These are phyloP conservation scores for Grosmannia clavigera DNA, from an alignment of 2,329 filamentous ascomycete genomes.

Conservation along the genomic window DNA sequence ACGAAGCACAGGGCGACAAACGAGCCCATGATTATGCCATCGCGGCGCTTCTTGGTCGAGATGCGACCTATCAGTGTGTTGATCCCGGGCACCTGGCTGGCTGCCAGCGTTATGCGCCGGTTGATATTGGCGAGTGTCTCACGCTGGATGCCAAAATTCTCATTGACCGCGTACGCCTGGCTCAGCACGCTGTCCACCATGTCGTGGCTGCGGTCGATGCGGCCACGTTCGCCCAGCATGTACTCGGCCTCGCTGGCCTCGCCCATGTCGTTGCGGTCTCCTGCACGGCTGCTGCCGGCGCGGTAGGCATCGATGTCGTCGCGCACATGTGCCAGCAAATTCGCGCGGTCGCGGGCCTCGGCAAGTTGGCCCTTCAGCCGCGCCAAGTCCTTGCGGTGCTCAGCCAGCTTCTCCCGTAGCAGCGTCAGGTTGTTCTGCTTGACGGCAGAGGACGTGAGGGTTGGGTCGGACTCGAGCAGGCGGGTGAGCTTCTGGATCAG, in stretches of 20 bases:
- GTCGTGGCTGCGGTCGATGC: slow-evolving; percentile 80
- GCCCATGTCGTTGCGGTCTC: slow-evolving; percentile 35
- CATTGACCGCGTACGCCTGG: slow-evolving; percentile 93
- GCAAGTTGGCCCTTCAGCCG: slow-evolving; percentile 62
- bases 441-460: slow-evolving; percentile 77
- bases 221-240: slow-evolving; percentile 80
- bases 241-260: slow-evolving; percentile 84
- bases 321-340: slow-evolving; percentile 81
- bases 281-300: slow-evolving; percentile 68
- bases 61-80: slow-evolving; percentile 88
- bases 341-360: slow-evolving; percentile 73
- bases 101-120: slow-evolving; percentile 75
- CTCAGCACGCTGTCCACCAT: slow-evolving; percentile 83
- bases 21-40: slow-evolving; percentile 81
- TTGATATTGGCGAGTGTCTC: slow-evolving; percentile 85
- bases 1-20: slow-evolving; percentile 92
- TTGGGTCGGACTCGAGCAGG: slow-evolving; percentile 84
- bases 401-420: slow-evolving; percentile 76
- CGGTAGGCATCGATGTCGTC: slow-evolving; percentile 88
- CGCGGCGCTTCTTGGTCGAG: slow-evolving; percentile 85
- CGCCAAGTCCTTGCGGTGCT: slow-evolving; percentile 72
- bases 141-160: slow-evolving; percentile 76
- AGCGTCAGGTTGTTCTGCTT: slow-evolving; percentile 93
- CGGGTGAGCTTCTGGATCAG: slow-evolving; percentile 73
- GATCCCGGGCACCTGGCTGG: slow-evolving; percentile 83